phyloP scores from a whole-genome alignment of 441 rosid genomes.

The Populus hybrid region DNA sequence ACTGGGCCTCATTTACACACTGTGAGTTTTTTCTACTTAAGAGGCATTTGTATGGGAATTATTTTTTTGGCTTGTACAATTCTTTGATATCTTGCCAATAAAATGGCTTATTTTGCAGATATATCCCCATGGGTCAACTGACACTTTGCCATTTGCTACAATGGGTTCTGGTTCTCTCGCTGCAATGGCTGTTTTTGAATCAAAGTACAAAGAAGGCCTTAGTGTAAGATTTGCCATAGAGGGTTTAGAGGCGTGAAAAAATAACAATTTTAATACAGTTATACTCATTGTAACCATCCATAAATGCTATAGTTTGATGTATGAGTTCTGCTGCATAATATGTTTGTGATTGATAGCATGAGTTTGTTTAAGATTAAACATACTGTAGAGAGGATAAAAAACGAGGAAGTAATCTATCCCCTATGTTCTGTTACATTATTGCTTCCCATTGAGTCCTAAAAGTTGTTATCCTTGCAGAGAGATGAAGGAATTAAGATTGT shows the following conservation, averaged over 20 bases:
- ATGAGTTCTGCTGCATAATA: not conserved
- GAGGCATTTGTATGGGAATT: not conserved
- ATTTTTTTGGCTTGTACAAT: not conserved
- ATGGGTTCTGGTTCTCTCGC: constrained; percentile 99
- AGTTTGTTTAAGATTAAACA: not conserved
- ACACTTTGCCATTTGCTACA: constrained; percentile 90
- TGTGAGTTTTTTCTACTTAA: constrained; percentile 36
- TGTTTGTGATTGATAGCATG: not conserved
- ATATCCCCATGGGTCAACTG: constrained; percentile 97
- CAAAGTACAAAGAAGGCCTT: constrained; percentile 85
- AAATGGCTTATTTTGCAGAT: constrained; percentile 47
- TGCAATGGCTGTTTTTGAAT: constrained; percentile 92
- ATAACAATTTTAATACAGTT: not conserved
- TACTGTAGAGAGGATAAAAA: not conserved
- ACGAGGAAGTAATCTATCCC: not conserved
- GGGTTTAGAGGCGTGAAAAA: not conserved
- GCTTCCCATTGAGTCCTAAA: not conserved
- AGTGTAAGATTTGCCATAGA: constrained; percentile 42
- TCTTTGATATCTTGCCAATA: constrained; percentile 17
- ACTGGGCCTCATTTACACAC: constrained; percentile 96
- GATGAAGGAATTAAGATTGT: constrained; percentile 86
- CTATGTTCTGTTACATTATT: not conserved
- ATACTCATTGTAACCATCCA: not conserved
- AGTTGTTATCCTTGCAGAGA: constrained; percentile 40
- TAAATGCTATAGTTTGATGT: not conserved